Base-by-base conservation (phyloP, 306 rosid genomes). In the Albizia julibrissin region DNA sequence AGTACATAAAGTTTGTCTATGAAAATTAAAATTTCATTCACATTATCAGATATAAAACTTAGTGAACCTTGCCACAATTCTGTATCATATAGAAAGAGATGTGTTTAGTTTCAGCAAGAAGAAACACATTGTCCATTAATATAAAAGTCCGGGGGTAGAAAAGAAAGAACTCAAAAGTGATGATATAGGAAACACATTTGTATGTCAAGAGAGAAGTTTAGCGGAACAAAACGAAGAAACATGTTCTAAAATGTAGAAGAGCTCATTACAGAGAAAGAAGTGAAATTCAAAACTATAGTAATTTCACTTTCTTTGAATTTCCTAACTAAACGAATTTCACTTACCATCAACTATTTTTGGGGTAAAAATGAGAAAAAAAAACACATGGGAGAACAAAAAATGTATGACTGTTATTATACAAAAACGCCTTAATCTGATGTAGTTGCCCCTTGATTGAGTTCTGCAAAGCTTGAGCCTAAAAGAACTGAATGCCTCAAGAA, bases 401-500 rank as follows among this genome's bases (percentile, higher is more conserved):
- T 15, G 9, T 19, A 46, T 46, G 62, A 2, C 16, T 5, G 40
- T 14, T 64, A 5, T 5, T 64, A 6, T 64, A 64, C 77, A 33
- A 33, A 52, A n/a, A 10, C 3, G 42, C 39, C 78, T 50, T 37
- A 69, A 56, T 84, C 74, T 78, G 78, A 61, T 24, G 85, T 77
- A 19, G 79, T 13, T 40, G 69, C 79, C 31, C 64, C 87, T 81
- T 84, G 86, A 69, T 29, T 59, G 77, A 84, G 13, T 65, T 87
- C 89, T 62, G 89, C 76, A 69, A 81, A 87, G 79, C 83, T 81
- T 59, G 61, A 34, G 5, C 89, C 84, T 22, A 69, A 75, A 52
- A 59, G 84, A 34, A 22, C 65, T 21, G 89, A 87, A 81, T 78
- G 79, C 86, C 89, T 84, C 84, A 78, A 10, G 87, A 68, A 87